Conservation (phyloP, 78 protist genomes). For the Dictyostelium citrinum region DNA sequence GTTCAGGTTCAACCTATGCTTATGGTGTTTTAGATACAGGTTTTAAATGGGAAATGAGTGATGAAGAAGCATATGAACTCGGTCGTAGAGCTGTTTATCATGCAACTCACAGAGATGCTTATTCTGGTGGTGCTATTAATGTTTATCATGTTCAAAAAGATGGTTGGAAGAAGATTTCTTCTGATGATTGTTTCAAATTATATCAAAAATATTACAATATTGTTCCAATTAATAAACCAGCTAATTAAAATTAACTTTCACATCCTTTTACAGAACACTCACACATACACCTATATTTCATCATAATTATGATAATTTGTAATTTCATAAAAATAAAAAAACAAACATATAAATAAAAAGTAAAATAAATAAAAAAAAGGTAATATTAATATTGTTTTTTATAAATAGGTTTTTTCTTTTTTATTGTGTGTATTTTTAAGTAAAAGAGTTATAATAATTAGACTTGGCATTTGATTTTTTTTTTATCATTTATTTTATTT, state of each 20-base stretch:
- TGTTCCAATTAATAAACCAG: slow-evolving; percentile 42
- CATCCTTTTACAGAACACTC: no score
- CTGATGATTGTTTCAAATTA: slow-evolving; percentile 74
- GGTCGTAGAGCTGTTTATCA: slow-evolving; percentile 98
- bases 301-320: background rate
- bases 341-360: background rate
- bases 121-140: slow-evolving; percentile 96
- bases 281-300: background rate
- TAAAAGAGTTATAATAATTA: no score
- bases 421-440: background rate
- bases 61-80: slow-evolving; percentile 96
- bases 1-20: slow-evolving; percentile 99
- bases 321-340: background rate
- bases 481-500: background rate
- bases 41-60: slow-evolving; percentile 85
- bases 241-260: background rate
- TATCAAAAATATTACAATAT: slow-evolving; percentile 70
- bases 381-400: no score
- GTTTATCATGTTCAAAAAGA: slow-evolving; percentile 86
- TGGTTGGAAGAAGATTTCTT: slow-evolving; percentile 88
- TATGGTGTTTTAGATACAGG: slow-evolving; percentile 99
- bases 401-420: background rate
- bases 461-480: no score
- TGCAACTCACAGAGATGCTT: slow-evolving; percentile 99
- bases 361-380: background rate